These are phyloP conservation scores for Excoecaria cochinchinensis DNA, from an alignment of 345 rosid species.

Conservation along the genomic window DNA sequence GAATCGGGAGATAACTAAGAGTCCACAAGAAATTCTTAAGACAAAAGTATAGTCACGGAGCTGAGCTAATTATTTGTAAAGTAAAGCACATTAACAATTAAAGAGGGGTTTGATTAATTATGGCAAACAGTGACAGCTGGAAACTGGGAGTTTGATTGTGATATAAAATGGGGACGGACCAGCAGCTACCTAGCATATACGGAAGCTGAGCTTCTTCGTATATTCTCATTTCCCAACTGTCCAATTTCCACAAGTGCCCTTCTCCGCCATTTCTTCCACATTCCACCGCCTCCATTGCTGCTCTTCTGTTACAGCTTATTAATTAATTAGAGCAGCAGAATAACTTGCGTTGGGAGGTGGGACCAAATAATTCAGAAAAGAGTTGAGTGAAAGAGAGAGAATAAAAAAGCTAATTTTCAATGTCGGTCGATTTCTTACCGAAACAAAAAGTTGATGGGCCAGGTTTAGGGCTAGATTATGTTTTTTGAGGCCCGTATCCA, in stretches of 20 bases:
- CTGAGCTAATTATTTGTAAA: too few relatives aligned
- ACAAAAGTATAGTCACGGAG: too few relatives aligned
- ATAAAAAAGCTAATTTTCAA: too few relatives aligned
- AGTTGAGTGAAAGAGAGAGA: too few relatives aligned
- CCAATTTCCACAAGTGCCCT: not conserved
- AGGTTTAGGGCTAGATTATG: not conserved
- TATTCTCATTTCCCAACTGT: not conserved
- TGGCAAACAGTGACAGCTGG: not conserved
- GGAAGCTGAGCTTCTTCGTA: not conserved
- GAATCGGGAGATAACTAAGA: too few relatives aligned
- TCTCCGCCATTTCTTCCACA: not conserved
- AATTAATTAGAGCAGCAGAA: too few relatives aligned
- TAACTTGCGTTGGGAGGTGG: too few relatives aligned
- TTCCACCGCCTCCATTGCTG: not conserved
- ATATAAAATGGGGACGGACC: not conserved
- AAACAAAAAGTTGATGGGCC: conserved; percentile 1
- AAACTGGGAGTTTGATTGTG: not conserved
- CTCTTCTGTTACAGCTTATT: not conserved
- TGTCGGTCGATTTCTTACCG: not conserved
- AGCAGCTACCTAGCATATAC: not conserved
- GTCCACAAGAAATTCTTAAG: too few relatives aligned
- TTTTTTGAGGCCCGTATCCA: not conserved
- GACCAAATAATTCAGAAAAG: too few relatives aligned
- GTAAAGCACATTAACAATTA: too few relatives aligned
- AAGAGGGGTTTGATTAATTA: too few relatives aligned